Percentiles rank a stretch among this genome's conserved stretches.
Conservation (phyloP, 2,329 filamentous ascomycete genomes). For the Xylariaceae sp. region DNA sequence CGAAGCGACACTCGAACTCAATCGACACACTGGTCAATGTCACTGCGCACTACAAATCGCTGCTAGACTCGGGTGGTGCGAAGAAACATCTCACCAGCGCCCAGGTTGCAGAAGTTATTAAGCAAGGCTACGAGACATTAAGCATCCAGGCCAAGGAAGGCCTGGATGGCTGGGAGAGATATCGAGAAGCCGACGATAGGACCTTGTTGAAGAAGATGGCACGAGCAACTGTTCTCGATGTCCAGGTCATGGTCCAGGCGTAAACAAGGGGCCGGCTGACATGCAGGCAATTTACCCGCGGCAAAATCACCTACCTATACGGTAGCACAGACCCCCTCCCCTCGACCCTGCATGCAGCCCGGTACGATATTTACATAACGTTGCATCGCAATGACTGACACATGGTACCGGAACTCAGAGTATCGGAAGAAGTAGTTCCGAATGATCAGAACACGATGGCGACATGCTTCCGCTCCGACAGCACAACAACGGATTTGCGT, state of each 20-base stretch:
- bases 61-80: constrained; percentile 46
- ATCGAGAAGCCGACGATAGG: constrained; percentile 81
- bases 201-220: constrained; percentile 81
- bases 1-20: constrained; percentile 56
- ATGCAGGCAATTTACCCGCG: too few species aligned
- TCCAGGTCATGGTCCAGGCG: constrained; percentile 45
- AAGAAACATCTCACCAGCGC: constrained; percentile 63
- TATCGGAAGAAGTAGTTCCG: constrained; percentile 16
- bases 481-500: constrained; percentile 2
- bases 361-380: too few species aligned
- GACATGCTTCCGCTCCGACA: neutral
- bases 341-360: too few species aligned
- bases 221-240: constrained; percentile 64
- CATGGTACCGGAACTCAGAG: too few species aligned
- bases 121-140: constrained; percentile 91
- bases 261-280: too few species aligned
- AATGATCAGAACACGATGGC: constrained; percentile 9
- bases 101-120: constrained; percentile 87
- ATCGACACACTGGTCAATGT: constrained; percentile 82
- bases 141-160: constrained; percentile 87
- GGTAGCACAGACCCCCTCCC: too few species aligned
- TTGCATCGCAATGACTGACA: constrained; percentile 1
- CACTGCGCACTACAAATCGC: constrained; percentile 77
- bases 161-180: constrained; percentile 78
- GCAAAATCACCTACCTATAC: too few species aligned